Conservation (phyloP, 2,329 filamentous ascomycete genomes). For the Podosphaera fusca region DNA sequence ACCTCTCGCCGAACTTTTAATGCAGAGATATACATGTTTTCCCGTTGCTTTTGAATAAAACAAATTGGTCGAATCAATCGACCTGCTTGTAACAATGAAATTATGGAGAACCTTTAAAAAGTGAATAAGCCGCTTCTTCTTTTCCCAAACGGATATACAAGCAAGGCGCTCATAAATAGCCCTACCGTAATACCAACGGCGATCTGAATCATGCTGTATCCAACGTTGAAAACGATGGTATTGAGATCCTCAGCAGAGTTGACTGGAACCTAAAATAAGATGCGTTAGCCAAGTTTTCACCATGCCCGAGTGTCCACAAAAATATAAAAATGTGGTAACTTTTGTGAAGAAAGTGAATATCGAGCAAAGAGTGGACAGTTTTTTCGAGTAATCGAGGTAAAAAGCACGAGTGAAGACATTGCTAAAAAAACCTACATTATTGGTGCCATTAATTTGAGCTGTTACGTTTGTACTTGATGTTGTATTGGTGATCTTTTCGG, state of each 20-base stretch:
- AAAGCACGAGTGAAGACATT: conserved; percentile 1
- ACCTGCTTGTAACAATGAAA: not conserved
- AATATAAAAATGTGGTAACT: conserved; percentile 1
- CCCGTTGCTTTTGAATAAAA: not conserved
- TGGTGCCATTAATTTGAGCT: conserved; percentile 11
- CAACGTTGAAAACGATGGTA: conserved; percentile 19
- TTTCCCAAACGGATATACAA: conserved; percentile 21
- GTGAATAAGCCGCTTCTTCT: conserved; percentile 20
- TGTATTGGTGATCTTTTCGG: conserved; percentile 26
- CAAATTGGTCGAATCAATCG: not conserved
- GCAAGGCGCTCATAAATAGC: conserved; percentile 19
- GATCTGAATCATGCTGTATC: conserved; percentile 20
- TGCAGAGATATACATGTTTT: not conserved
- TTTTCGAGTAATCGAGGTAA: not conserved
- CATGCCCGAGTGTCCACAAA: conserved; percentile 1
- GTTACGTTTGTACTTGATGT: conserved; percentile 13
- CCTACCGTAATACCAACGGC: conserved; percentile 22
- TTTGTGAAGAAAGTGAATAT: not conserved
- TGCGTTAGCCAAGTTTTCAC: conserved; percentile 6
- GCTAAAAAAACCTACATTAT: conserved; percentile 7
- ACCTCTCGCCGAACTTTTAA: not conserved
- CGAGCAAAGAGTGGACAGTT: not conserved
- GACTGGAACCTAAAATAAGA: conserved; percentile 6
- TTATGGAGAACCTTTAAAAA: conserved; percentile 12
- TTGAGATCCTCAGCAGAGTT: conserved; percentile 13